These are phyloP conservation scores for Betula pendula DNA, from an alignment of 306 rosid species.

Conservation along the genomic window DNA sequence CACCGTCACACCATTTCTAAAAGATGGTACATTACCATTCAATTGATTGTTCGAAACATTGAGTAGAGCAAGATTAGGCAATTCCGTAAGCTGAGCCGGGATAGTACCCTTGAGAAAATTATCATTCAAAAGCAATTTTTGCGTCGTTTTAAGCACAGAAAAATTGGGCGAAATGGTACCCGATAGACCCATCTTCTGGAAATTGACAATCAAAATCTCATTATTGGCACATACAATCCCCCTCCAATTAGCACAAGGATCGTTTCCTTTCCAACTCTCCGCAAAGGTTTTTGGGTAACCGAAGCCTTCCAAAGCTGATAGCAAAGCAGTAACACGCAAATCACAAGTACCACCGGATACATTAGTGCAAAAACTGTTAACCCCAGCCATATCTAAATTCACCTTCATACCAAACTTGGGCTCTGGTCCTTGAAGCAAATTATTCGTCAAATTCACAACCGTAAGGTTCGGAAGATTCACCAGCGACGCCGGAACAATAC, in stretches of 20 bases:
- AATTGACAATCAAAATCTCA: conserved; percentile 51
- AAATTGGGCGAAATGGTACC: conserved; percentile 73
- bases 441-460: conserved; percentile 63
- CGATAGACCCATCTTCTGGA: conserved; percentile 48
- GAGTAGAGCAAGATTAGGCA: conserved; percentile 43
- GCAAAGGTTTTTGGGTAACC: conserved; percentile 69
- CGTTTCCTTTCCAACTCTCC: conserved; percentile 60
- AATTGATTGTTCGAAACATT: conserved; percentile 64
- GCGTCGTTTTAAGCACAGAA: conserved; percentile 38
- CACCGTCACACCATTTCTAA: conserved; percentile 39
- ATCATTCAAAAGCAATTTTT: conserved; percentile 42
- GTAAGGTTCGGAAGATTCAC: conserved; percentile 30
- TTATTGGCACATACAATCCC: conserved; percentile 47
- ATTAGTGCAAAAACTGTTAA: conserved; percentile 52
- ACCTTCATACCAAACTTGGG: conserved; percentile 49
- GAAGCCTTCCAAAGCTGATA: conserved; percentile 44
- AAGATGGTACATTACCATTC: conserved; percentile 55
- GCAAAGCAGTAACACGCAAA: conserved; percentile 43
- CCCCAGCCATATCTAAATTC: conserved; percentile 33
- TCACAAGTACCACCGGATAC: conserved; percentile 48
- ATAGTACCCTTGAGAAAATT: conserved; percentile 55
- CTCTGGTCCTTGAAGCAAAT: conserved; percentile 70
- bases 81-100: conserved; percentile 55
- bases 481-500: conserved; percentile 71
- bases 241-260: conserved; percentile 66